Conservation (phyloP, 345 rosid genomes). For the Gossypium raimondii region DNA sequence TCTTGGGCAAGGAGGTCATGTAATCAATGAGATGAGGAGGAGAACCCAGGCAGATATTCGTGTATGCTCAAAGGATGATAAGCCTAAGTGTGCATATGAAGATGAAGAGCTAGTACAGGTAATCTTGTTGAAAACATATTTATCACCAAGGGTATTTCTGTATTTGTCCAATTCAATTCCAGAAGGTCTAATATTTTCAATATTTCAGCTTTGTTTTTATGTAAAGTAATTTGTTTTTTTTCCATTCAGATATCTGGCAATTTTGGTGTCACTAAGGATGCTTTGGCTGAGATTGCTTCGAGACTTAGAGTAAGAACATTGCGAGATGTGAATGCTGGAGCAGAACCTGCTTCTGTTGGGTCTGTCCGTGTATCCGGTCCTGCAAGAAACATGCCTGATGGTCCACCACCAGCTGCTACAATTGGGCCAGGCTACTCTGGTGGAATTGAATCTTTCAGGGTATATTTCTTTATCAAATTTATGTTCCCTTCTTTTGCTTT, state of each 20-base stretch:
- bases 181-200: not conserved
- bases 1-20: conserved; percentile 60
- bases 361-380: conserved; percentile 31
- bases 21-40: conserved; percentile 65
- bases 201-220: conserved; percentile 1
- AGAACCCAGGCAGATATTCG: conserved; percentile 56
- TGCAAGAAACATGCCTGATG: conserved; percentile 29
- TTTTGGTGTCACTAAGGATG: conserved; percentile 49
- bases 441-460: conserved; percentile 39
- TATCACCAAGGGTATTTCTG: not conserved
- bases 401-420: conserved; percentile 25
- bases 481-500: conserved; percentile 1
- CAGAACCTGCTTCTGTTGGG: conserved; percentile 31
- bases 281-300: conserved; percentile 47
- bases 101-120: conserved; percentile 69
- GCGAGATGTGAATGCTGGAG: conserved; percentile 40
- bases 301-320: conserved; percentile 49
- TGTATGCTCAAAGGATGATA: conserved; percentile 50
- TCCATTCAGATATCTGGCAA: conserved; percentile 49
- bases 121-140: conserved; percentile 7
- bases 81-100: conserved; percentile 47
- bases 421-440: conserved; percentile 31
- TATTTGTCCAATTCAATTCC: not conserved
- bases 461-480: conserved; percentile 28
- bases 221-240: conserved; percentile 18